Evolutionary conservation across 768 basidiomycete species (phyloP).

Genomic region (Naganishia vaughanmartiniae): DNA sequence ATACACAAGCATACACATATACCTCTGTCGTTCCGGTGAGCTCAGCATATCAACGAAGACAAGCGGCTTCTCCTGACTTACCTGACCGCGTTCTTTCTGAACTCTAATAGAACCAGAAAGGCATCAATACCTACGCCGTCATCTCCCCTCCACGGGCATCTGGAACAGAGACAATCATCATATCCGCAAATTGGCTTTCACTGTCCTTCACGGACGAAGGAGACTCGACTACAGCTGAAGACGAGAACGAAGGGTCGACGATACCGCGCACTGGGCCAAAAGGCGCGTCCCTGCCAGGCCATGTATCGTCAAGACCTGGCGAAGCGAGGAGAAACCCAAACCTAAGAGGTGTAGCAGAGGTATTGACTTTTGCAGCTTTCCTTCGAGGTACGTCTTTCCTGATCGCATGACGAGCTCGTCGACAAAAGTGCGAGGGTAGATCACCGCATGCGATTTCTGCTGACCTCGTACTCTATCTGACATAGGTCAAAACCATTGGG

Average conservation of each 20-base stretch:
- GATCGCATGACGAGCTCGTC: neutral
- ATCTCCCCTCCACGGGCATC: conserved; percentile 81
- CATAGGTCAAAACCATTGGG: conserved; percentile 65
- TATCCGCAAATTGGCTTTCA: conserved; percentile 79
- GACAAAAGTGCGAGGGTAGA: neutral
- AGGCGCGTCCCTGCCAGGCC: conserved; percentile 56
- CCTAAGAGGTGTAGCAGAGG: conserved; percentile 77
- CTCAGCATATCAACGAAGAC: conserved; percentile 56
- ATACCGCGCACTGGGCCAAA: neutral
- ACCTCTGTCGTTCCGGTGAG: neutral
- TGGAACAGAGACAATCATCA: conserved; percentile 87
- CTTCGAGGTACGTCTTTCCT: conserved; percentile 64
- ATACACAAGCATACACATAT: conserved; percentile 16
- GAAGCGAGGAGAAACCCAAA: conserved; percentile 56
- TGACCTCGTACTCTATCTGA: neutral
- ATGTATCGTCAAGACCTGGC: too few relatives aligned
- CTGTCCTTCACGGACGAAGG: neutral
- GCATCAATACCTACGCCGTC: conserved; percentile 79
- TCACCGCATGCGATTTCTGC: neutral
- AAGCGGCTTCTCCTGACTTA: conserved; percentile 59
- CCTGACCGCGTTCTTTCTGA: conserved; percentile 45
- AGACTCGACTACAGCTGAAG: neutral
- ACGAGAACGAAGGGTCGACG: neutral
- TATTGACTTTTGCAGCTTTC: conserved; percentile 78
- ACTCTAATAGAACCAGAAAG: conserved; percentile 43